Base-by-base conservation (phyloP, 2,329 filamentous ascomycete species). In the Rhynchosporium secalis region DNA sequence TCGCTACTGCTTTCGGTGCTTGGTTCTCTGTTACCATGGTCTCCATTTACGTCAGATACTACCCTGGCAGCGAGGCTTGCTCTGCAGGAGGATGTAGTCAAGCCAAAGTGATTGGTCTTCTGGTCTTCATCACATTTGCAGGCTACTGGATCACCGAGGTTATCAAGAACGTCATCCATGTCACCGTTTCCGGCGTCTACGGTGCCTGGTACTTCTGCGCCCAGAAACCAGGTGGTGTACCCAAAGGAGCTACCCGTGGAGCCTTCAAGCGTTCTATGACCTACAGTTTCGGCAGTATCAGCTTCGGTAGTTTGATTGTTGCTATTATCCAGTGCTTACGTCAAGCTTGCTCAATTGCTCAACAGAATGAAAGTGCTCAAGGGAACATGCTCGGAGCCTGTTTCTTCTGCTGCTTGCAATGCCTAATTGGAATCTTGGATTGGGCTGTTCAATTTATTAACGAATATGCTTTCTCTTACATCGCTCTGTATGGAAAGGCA, bases 111-210 rank as follows among this genome's bases (percentile, higher is more conserved):
- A 93, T 92, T 64, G 93, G 93, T 0, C 78, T 97, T 36, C 79
- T 96, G 4, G 90, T 89, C 20, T 97, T 96, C 74, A 84, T 92
- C 68, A 96, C 92, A 0, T 97, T 98, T 71, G 88, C 92, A 58
- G 91, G 88, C 77, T 97, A 96, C 78, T 98, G 94, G 94, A 87
- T 96, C 67, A 89, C 90, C 1, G 94, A 98, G 75, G 94, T 90
- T 83, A 79, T 97, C 70, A 97, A 97, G 79, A 96, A 96, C 76
- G 92, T 91, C 0, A 91, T 96, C 52, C 92, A 98, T 74, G 89
- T 89, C 1, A 92, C 87, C 29, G 89, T 96, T 62, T 90, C 92
- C 0, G 93, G 94, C 0, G 87, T 96, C 0, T 97, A 96, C 70
- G 93, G 92, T 1, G 89, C 89, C 0, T 98, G 94, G 94, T 98